A percentile compares a stretch with the other conserved stretches of the same genome.
phyloP scores from a whole-genome alignment of 164 flowering plant genomes.

The Saururus chinensis region DNA sequence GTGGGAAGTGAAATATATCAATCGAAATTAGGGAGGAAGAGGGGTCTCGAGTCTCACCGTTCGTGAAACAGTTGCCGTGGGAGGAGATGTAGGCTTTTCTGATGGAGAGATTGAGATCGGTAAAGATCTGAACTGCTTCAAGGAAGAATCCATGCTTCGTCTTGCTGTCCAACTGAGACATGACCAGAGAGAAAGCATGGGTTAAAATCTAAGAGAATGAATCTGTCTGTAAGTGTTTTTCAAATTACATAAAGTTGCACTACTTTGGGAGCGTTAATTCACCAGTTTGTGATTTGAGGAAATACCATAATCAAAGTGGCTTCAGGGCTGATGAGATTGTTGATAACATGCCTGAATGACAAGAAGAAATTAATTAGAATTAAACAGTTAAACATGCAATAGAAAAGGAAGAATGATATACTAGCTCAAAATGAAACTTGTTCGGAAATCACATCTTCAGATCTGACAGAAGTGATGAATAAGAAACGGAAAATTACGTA shows the following conservation, averaged over 20 bases:
- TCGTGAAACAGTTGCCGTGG: constrained; percentile 95
- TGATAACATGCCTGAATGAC: constrained; percentile 66
- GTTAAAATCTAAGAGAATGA: too few species aligned
- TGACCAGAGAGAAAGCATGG: neutral
- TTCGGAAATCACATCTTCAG: too few species aligned
- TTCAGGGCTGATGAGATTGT: constrained; percentile 65
- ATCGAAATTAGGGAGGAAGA: too few species aligned
- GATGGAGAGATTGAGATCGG: constrained; percentile 65
- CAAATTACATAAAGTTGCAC: too few species aligned
- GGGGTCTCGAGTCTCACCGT: constrained; percentile 66
- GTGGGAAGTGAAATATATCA: constrained; percentile 2
- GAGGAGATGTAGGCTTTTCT: constrained; percentile 86
- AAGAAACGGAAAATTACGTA: constrained; percentile 33
- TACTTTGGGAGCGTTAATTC: too few species aligned
- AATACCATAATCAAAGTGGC: constrained; percentile 81
- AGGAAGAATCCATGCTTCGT: constrained; percentile 49
- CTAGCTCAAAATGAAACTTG: too few species aligned
- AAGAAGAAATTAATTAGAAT: constrained; percentile 7
- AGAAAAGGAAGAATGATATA: too few species aligned
- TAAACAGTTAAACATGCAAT: too few species aligned
- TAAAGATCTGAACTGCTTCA: constrained; percentile 77
- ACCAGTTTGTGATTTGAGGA: neutral
- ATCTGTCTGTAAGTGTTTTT: too few species aligned
- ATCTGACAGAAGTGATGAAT: too few species aligned
- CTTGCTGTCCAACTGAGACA: constrained; percentile 23